Base-by-base conservation (phyloP, 345 rosid genomes). In the Turritis glabra region DNA sequence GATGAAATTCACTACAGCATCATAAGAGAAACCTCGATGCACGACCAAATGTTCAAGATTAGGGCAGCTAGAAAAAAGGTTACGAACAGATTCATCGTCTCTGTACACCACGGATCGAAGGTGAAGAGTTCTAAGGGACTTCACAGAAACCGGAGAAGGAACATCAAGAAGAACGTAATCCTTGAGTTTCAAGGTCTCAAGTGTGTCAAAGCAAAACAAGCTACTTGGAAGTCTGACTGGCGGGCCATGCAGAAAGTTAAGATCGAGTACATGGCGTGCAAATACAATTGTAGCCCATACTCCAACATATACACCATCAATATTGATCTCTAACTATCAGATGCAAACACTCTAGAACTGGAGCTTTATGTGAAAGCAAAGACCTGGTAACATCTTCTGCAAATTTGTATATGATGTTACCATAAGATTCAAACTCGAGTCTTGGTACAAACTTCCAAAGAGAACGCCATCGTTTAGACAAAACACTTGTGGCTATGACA, bases 61-160 rank as follows among this genome's bases (percentile, higher is more conserved):
- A 51, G 48, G 47, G 17, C 71, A 67, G 33, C 60, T 11, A 5
- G 48, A 35, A 5, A 51, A 15, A 52, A 67, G 48, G 7, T 52
- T 67, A 51, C 22, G 10, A 33, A 50, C 46, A 14, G 71, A 33
- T 0, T 7, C 47, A 50, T 10, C 17, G 41, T 29, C 53, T 18
- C 55, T 18, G 53, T 22, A 55, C 0, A 1, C 8, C 15, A 69
- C 43, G 7, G 1, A 2, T 3, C 3, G 3, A 41, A 68, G 53
- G 53, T 69, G 37, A 29, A 69, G 29, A 12, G 64, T 55, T 69
- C 8, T 68, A 9, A 68, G 73, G 1, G 62, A 68, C 62, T 68
- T 52, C 38, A 68, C n/a, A 26, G 15, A 40, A 38, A 40, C 38
- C 7, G 11, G 18, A 37, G 8, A 7, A 55, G 30, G 41, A 43